Evolutionary conservation across 352 stramenopile species (phyloP).

Genomic region (Thalassiosira mediterranea): DNA sequence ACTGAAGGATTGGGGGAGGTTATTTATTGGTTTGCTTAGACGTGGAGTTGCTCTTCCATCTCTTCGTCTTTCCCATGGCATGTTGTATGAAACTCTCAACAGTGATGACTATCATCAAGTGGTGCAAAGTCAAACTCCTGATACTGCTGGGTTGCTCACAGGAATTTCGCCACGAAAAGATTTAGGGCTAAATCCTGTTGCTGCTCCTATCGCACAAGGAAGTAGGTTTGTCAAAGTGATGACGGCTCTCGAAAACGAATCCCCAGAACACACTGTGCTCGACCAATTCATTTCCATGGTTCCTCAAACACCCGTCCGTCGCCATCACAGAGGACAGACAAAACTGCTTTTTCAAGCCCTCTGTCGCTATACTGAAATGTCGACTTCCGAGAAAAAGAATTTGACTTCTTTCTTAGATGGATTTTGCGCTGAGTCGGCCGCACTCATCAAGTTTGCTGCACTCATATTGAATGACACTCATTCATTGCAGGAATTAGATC

Average conservation of each 20-base stretch:
- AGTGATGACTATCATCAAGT: slow-evolving; percentile 6
- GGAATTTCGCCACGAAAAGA: slow-evolving; percentile 46
- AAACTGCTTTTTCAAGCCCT: slow-evolving; percentile 46
- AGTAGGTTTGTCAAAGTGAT: slow-evolving; percentile 56
- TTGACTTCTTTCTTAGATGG: slow-evolving; percentile 56
- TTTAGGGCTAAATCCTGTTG: slow-evolving; percentile 41
- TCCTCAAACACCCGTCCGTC: slow-evolving; percentile 13
- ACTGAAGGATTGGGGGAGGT: slow-evolving; percentile 53
- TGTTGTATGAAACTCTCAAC: slow-evolving; percentile 55
- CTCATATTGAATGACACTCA: slow-evolving; percentile 27
- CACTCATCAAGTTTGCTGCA: slow-evolving; percentile 53
- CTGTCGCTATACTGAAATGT: slow-evolving; percentile 48
- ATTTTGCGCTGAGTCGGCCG: slow-evolving; percentile 42
- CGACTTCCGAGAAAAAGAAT: slow-evolving; percentile 11
- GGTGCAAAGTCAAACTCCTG: background rate
- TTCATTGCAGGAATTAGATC: too few relatives aligned
- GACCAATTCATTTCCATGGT: slow-evolving; percentile 33
- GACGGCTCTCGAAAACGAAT: slow-evolving; percentile 18
- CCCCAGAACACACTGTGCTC: slow-evolving; percentile 23
- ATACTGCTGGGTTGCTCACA: slow-evolving; percentile 44
- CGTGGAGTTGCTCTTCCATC: slow-evolving; percentile 48
- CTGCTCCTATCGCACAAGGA: slow-evolving; percentile 34
- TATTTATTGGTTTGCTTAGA: slow-evolving; percentile 57
- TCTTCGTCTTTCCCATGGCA: slow-evolving; percentile 44
- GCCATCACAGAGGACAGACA: too few relatives aligned